Evolutionary conservation across 345 rosid species (phyloP), one percentile per base, ranked within the genome.

Genomic region (Reutealis trisperma): DNA sequence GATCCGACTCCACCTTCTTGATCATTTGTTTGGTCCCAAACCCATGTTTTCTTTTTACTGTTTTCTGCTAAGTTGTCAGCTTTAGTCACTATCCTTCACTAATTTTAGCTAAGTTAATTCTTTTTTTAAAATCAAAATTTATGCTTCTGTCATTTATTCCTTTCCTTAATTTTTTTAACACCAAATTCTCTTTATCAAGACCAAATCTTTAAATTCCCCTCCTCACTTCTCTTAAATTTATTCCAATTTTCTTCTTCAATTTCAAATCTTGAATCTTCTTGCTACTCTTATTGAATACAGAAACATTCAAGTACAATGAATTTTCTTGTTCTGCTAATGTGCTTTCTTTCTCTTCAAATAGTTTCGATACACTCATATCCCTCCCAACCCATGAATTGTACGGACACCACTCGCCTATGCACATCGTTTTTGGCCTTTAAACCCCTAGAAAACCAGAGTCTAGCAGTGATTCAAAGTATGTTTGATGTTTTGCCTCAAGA

Each of bases 381-480:
- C 6, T 78, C 84, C 24, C 84, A 81, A n/a, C 88, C 97, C 82
- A 90, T 93, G 96, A 87, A 83, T 51, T 93, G 99, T 82, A 86
- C 97, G 78, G 99, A 95, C 78, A 83, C 99, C 0, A 73, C 90
- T 11, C 89, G 98, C 69, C 79, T 92, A 69, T 95, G 98, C 87
- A 82, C 96, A 57, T 87, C 99, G 19, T 95, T 90, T 86, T 75
- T 95, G 72, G 97, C 98, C n/a, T 91, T 90, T 83, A 84, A 89
- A 84, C 92, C 94, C 41, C 85, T 78, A 66, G 74, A 75, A 63
- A 92, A 92, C 80, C 91, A 84, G 81, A 86, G 93, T 19, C 78
- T 90, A 57, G 24, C 83, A 5, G 82, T 95, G 82, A 90, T 95
- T 81, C 93, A 85, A 70, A 91, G 97, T 90, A 95, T 95, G 99